These are phyloP conservation scores for Euphorbia schlechtendalii DNA, from an alignment of 441 rosid genomes.

Conservation along the genomic window DNA sequence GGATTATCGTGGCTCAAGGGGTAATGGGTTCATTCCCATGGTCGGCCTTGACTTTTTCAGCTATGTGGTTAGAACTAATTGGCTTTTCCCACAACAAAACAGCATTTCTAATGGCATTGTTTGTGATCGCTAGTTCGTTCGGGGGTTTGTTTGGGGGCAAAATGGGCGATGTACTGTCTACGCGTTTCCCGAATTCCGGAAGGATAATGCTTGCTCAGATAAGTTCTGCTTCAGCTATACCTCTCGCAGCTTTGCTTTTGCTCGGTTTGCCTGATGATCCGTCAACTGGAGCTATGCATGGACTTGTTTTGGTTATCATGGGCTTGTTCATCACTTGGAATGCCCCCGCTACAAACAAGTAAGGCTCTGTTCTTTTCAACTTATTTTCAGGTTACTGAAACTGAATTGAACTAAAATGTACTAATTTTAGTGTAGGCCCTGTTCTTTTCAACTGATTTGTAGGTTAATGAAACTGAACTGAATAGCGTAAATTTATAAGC, in stretches of 20 bases:
- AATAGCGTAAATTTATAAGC: too few species aligned
- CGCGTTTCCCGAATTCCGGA: conserved; percentile 55
- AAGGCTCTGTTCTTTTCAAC: too few species aligned
- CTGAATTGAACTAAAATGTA: background rate
- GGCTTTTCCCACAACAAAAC: conserved; percentile 71
- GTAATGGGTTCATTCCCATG: conserved; percentile 74
- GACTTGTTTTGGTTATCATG: conserved; percentile 28
- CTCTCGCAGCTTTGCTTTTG: conserved; percentile 68
- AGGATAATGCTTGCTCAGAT: conserved; percentile 79
- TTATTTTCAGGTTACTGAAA: background rate
- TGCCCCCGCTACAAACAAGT: conserved; percentile 43
- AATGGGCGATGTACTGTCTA: conserved; percentile 71
- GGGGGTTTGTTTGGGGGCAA: conserved; percentile 83
- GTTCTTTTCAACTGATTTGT: too few species aligned
- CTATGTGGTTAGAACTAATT: conserved; percentile 82
- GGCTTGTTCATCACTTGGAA: conserved; percentile 10
- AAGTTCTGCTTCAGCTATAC: conserved; percentile 74
- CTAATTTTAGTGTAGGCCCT: too few species aligned
- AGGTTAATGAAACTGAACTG: too few species aligned
- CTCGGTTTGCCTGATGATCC: conserved; percentile 67
- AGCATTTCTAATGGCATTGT: conserved; percentile 50
- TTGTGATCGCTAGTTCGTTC: conserved; percentile 55
- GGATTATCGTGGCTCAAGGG: conserved; percentile 80
- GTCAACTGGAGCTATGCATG: conserved; percentile 42
- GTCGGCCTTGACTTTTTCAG: conserved; percentile 77